Percentiles rank a stretch among this genome's conserved stretches.
These are phyloP conservation scores for Pseudocercospora musae DNA, from an alignment of 2,329 filamentous ascomycete genomes.

Conservation along the genomic window DNA sequence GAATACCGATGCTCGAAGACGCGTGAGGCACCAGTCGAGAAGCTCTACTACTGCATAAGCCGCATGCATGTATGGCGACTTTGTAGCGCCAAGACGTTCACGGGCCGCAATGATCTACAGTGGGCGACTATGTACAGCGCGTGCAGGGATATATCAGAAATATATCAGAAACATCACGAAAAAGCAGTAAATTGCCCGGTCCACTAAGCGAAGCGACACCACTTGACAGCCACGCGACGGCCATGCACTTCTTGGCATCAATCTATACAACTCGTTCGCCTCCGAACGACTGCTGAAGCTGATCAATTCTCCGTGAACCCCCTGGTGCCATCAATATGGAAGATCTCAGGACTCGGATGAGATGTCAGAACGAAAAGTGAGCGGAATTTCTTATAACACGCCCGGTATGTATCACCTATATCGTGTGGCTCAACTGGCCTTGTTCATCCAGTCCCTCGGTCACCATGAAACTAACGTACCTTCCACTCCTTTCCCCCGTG, in stretches of 20 bases:
- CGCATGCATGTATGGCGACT: neutral
- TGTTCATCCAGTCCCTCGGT: neutral
- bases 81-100: neutral
- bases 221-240: neutral
- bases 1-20: neutral
- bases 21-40: neutral
- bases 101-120: neutral
- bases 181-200: neutral
- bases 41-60: neutral
- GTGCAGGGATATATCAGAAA: neutral
- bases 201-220: slow-evolving; percentile 2
- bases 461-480: slow-evolving; percentile 4
- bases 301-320: neutral
- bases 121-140: neutral
- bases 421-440: neutral
- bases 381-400: neutral
- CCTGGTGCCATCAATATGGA: neutral
- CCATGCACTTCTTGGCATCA: neutral
- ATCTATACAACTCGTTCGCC: neutral
- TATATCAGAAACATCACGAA: neutral
- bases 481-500: slow-evolving; percentile 3
- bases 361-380: neutral
- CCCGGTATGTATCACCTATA: neutral
- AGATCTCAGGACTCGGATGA: neutral
- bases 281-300: neutral